Evolutionary conservation across 192 early-diverging fungal genomes (phyloP).

Genomic region (Podila epigama): DNA sequence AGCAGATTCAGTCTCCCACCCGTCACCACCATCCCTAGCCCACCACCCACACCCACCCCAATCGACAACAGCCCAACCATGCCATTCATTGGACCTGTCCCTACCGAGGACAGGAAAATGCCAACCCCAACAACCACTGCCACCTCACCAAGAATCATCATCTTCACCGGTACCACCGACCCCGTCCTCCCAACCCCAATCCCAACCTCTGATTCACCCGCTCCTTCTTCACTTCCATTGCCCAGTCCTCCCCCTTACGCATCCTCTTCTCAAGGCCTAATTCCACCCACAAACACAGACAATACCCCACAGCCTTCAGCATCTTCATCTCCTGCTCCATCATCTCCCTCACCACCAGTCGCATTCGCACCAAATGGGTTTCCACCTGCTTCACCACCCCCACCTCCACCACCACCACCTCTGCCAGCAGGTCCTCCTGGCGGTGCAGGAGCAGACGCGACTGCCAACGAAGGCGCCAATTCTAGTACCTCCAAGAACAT

Average conservation of each 20-base stretch:
- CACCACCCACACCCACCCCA: not conserved
- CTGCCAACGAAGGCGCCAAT: not conserved
- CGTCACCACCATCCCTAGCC: not conserved
- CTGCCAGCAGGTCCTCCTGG: no score
- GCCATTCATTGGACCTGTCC: no score
- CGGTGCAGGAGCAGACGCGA: not conserved
- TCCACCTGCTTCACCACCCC: no score
- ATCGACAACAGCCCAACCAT: not conserved
- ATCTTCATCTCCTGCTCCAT: not conserved
- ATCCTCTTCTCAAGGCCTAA: no score
- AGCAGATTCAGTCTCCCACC: not conserved
- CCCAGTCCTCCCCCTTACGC: not conserved
- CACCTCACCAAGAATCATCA: not conserved
- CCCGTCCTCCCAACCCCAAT: not conserved
- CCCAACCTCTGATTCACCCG: no score
- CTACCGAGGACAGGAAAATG: not conserved
- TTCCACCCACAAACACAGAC: not conserved
- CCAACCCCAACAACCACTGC: not conserved
- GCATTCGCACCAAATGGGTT: not conserved
- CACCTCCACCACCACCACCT: not conserved
- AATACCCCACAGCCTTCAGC: not conserved
- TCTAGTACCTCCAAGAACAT: not conserved
- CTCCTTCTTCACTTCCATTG: not conserved
- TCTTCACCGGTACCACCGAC: not conserved
- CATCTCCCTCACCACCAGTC: no score